phyloP scores from a whole-genome alignment of 371 early-diverging fungal species.

The Syncephalis plumigaleata region DNA sequence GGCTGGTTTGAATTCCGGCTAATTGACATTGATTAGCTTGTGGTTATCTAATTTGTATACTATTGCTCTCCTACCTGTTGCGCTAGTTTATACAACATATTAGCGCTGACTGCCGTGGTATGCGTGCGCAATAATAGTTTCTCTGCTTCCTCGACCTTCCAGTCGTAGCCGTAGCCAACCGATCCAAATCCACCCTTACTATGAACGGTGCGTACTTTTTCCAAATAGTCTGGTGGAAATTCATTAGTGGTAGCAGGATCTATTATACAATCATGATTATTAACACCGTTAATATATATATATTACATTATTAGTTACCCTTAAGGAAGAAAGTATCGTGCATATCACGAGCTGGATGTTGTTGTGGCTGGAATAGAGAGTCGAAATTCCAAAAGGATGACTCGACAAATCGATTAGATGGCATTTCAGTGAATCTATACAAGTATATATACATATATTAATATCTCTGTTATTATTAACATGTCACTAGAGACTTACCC shows the following conservation, averaged over 20 bases:
- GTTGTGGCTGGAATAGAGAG: constrained; percentile 98
- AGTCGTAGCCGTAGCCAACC: constrained; percentile 87
- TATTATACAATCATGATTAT: constrained; percentile 9
- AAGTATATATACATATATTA: neutral
- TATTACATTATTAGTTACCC: neutral
- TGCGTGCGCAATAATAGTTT: constrained; percentile 97
- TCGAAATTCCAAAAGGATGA: constrained; percentile 99
- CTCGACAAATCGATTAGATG: constrained; percentile 96
- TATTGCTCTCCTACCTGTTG: constrained; percentile 41
- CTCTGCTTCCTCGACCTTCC: constrained; percentile 91
- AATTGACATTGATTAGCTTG: no score
- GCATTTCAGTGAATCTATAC: constrained; percentile 96
- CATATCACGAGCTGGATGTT: constrained; percentile 97
- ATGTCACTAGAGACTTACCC: constrained; percentile 31
- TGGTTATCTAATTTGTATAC: constrained; percentile 3
- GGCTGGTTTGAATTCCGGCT: constrained; percentile 65
- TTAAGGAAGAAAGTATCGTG: constrained; percentile 99
- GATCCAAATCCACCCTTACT: constrained; percentile 95
- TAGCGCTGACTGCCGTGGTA: constrained; percentile 93
- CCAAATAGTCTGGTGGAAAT: constrained; percentile 77
- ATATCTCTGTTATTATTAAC: no score
- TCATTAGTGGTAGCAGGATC: constrained; percentile 65
- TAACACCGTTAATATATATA: neutral
- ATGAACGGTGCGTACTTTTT: constrained; percentile 87
- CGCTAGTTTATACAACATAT: constrained; percentile 89